These are phyloP conservation scores for Dothidotthia symphoricarpi DNA, from an alignment of 2,329 filamentous ascomycete genomes.

Conservation along the genomic window DNA sequence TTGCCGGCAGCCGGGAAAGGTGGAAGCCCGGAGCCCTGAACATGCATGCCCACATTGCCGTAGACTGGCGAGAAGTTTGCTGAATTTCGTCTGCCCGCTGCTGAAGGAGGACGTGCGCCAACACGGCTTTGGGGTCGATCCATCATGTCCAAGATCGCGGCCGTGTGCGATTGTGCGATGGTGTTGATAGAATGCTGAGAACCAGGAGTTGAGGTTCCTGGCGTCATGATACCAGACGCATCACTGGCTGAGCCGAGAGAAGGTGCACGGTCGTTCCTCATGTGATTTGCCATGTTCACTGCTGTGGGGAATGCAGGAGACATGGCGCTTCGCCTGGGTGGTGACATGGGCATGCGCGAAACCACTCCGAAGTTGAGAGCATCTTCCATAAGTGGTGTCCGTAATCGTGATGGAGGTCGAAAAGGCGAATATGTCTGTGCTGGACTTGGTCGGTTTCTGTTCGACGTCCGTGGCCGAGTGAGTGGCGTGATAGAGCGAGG, in stretches of 20 bases:
- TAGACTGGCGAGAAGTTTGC: slow-evolving; percentile 34
- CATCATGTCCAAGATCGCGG: slow-evolving; percentile 34
- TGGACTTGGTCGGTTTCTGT: slow-evolving; percentile 40
- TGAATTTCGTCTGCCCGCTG: slow-evolving; percentile 36
- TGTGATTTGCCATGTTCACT: slow-evolving; percentile 11
- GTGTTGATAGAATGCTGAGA: slow-evolving; percentile 29
- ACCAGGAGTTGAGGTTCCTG: slow-evolving; percentile 29
- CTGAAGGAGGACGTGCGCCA: slow-evolving; percentile 37
- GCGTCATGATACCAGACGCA: slow-evolving; percentile 29
- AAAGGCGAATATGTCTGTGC: slow-evolving; percentile 39
- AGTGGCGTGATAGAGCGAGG: slow-evolving; percentile 41
- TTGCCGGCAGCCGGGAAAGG: slow-evolving; percentile 35
- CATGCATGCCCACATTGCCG: slow-evolving; percentile 34
- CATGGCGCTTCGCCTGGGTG: slow-evolving; percentile 27
- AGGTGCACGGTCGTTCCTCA: slow-evolving; percentile 25
- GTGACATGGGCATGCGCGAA: slow-evolving; percentile 31
- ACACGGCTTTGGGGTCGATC: slow-evolving; percentile 41
- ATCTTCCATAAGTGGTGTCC: slow-evolving; percentile 37
- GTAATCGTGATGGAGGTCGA: slow-evolving; percentile 33
- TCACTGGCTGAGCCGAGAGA: slow-evolving; percentile 32
- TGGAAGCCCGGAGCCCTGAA: slow-evolving; percentile 32
- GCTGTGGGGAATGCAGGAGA: slow-evolving; percentile 21
- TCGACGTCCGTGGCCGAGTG: slow-evolving; percentile 40
- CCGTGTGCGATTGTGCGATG: slow-evolving; percentile 29
- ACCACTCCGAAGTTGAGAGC: slow-evolving; percentile 22